Conservation (phyloP, 805 yeast species). For the Saccharomycopsis javanensis region DNA sequence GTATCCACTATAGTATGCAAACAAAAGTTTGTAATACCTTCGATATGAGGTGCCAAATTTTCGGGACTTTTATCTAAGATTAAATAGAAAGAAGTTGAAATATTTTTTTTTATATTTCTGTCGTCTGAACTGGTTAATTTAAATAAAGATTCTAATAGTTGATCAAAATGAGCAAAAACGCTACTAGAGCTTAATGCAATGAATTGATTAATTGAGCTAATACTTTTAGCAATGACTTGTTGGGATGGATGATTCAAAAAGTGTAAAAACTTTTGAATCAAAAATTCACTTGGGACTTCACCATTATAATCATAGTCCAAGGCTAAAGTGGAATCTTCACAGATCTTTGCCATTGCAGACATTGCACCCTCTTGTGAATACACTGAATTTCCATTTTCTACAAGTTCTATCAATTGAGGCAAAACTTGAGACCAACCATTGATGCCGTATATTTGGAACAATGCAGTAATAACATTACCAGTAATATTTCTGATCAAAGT, state of each 20-base stretch:
- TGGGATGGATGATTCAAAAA: slow-evolving; percentile 36
- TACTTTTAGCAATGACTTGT: slow-evolving; percentile 48
- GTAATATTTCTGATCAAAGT: slow-evolving; percentile 75
- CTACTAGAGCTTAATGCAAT: slow-evolving; percentile 61
- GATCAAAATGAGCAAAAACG: slow-evolving; percentile 55
- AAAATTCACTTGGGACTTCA: slow-evolving; percentile 53
- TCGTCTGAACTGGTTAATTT: slow-evolving; percentile 52
- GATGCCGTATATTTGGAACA: slow-evolving; percentile 60
- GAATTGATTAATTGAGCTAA: slow-evolving; percentile 70
- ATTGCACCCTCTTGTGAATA: slow-evolving; percentile 63
- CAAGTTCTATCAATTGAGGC: slow-evolving; percentile 56
- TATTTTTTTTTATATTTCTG: slow-evolving; percentile 54
- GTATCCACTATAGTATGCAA: slow-evolving; percentile 58
- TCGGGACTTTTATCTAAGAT: slow-evolving; percentile 74
- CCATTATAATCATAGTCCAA: slow-evolving; percentile 60
- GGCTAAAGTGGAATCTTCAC: slow-evolving; percentile 71
- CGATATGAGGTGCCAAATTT: slow-evolving; percentile 66
- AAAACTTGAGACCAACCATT: slow-evolving; percentile 65
- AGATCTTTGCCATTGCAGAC: slow-evolving; percentile 73
- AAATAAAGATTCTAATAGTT: slow-evolving; percentile 55
- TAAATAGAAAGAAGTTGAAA: slow-evolving; percentile 66
- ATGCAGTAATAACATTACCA: slow-evolving; percentile 80
- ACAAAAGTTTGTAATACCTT: slow-evolving; percentile 79
- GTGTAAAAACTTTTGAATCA: slow-evolving; percentile 57
- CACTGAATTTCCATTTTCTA: slow-evolving; percentile 34